These are phyloP conservation scores for Gynochthodes officinalis DNA, from an alignment of 257 asterid species.

Conservation along the genomic window DNA sequence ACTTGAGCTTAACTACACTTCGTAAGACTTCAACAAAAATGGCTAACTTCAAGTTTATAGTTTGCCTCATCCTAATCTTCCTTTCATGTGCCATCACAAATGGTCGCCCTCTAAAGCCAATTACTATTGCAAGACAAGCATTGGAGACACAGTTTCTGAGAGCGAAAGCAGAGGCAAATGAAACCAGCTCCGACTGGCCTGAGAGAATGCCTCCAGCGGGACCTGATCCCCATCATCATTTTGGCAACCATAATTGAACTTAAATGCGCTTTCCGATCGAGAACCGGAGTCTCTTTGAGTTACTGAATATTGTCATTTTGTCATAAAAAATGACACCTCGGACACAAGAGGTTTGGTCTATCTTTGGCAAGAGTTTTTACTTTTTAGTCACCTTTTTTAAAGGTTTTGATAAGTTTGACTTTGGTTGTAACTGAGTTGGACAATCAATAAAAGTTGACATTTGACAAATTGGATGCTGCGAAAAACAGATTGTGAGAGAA, in stretches of 20 bases:
- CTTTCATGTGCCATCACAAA: constrained; percentile 29
- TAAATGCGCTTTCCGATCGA: no score
- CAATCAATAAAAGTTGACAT: no score
- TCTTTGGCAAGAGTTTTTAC: no score
- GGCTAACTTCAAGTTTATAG: constrained; percentile 35
- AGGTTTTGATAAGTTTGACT: no score
- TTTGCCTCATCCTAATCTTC: constrained; percentile 38
- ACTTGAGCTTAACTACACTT: background rate
- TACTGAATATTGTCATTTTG: no score
- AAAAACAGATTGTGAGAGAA: no score
- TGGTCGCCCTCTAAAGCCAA: constrained; percentile 47
- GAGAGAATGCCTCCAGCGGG: constrained; percentile 59
- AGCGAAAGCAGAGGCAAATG: constrained; percentile 12
- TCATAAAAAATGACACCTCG: no score
- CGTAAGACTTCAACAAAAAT: constrained; percentile 23
- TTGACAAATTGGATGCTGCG: no score
- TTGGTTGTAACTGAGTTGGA: no score
- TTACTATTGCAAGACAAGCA: constrained; percentile 40
- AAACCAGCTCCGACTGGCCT: constrained; percentile 30
- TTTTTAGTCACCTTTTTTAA: no score
- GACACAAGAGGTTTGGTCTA: no score
- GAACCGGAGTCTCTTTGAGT: no score
- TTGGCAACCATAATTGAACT: constrained; percentile 13
- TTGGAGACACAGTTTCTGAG: constrained; percentile 24
- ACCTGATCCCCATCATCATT: constrained; percentile 80